These are phyloP conservation scores for Colletotrichum aenigma DNA, from an alignment of 2,329 filamentous ascomycete genomes.

Conservation along the genomic window DNA sequence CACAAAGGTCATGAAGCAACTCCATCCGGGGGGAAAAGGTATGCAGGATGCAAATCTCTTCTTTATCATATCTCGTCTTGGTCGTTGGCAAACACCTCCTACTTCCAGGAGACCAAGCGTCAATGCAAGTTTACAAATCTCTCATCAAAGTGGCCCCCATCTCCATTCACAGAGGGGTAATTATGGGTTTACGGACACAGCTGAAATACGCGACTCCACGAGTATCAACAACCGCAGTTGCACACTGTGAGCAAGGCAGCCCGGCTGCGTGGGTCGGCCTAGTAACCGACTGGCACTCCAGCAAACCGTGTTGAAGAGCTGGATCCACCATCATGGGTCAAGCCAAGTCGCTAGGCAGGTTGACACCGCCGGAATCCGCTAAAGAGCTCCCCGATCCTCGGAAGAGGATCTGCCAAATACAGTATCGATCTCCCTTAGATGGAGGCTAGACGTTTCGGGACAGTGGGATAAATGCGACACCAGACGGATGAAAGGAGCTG, in stretches of 20 bases:
- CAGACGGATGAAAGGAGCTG: neutral
- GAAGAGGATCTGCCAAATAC: neutral
- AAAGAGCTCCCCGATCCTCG: neutral
- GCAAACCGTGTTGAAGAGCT: neutral
- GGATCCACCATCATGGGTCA: neutral
- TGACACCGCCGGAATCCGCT: slow-evolving; percentile 1
- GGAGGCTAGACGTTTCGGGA: neutral
- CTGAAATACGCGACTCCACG: neutral
- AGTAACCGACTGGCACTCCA: neutral
- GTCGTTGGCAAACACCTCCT: neutral
- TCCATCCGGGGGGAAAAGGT: neutral
- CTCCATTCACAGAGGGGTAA: neutral
- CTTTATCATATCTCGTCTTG: neutral
- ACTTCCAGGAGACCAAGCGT: neutral
- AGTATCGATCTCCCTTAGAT: neutral
- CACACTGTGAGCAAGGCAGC: neutral
- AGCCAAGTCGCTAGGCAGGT: neutral
- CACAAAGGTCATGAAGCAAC: neutral
- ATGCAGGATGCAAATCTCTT: neutral
- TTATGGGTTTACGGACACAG: neutral
- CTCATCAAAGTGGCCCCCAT: neutral
- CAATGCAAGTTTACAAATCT: neutral
- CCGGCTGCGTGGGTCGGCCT: neutral
- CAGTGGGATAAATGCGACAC: slow-evolving; percentile 1
- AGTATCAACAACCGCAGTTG: neutral